Evolutionary conservation across 179 eudicot genomes (phyloP), one percentile per base, ranked within the genome.

Genomic region (Spergularia azorica): DNA sequence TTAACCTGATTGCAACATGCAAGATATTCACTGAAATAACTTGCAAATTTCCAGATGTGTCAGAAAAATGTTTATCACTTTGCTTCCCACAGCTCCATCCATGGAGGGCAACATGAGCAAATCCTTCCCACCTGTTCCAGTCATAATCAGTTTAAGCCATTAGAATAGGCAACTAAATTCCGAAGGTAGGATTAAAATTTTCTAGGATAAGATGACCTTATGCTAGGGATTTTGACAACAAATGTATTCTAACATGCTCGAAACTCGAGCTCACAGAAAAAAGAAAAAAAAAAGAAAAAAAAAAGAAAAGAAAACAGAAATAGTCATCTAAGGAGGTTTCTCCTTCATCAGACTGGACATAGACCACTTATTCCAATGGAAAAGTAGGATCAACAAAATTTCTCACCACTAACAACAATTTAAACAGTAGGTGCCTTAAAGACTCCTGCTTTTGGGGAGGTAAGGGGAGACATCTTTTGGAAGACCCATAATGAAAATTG

Each of bases 81-180:
- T 52, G 74, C 20, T 73, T 82, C 26, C 67, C 65, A 15, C 70
- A 88, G 75, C 77, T 75, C 97, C 97, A 92, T 71, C 16, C 79
- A 80, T 78, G 75, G 57, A 92, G 86, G 11, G 95, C 97, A 68
- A 85, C 77, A 76, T 92, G 97, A 20, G 80, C 82, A 71, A 92
- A 92, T 79, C 97, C 97, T 81, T 90, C 97, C 97, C 97, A 92
- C 82, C 97, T 92, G 88, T 60, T 51, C 61, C 67, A 71, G 65
- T 43, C 78, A 70, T 51, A 20, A 67, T 64, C 38, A 69, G 65
- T 52, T 69, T 32, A 12, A 51, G 78, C 46, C 39, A 61, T 61
- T 16, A 63, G 41, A 21, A 50, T 13, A 50, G 71, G 21, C 70
- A 71, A 46, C 14, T 16, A 13, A 57, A 76, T 14, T 6, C 0